Percentiles rank a stretch among this genome's conserved stretches.
These are phyloP conservation scores for Astragalus glycyphyllos DNA, from an alignment of 306 rosid genomes.

Conservation along the genomic window DNA sequence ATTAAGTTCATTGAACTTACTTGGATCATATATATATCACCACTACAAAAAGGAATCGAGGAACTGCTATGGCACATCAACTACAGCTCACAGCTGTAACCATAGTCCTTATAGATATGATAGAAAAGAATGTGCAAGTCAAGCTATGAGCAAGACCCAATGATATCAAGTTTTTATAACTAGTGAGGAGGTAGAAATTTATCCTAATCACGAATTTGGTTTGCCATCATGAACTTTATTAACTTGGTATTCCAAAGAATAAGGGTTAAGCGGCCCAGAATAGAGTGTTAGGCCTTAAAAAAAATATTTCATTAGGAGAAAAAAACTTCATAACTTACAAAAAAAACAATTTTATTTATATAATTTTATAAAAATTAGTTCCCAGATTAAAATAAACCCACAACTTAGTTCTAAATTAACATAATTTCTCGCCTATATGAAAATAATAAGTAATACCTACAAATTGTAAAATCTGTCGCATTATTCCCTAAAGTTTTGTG, in stretches of 20 bases:
- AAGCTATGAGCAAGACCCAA: neutral
- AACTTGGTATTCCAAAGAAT: neutral
- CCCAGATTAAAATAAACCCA: no score
- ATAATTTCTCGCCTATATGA: no score
- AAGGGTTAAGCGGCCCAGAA: no score
- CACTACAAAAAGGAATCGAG: neutral
- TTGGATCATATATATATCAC: neutral
- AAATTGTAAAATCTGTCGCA: no score
- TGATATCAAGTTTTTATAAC: neutral
- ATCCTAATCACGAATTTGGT: neutral
- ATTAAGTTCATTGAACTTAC: constrained; percentile 7
- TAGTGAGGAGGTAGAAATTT: neutral
- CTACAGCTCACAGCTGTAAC: neutral
- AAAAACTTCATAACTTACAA: no score
- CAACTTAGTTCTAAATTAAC: no score
- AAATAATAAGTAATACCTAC: no score
- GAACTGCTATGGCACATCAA: neutral
- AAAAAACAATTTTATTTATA: no score
- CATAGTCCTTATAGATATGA: neutral
- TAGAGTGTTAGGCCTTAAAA: no score
- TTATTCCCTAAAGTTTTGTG: no score
- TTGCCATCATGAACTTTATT: constrained; percentile 1
- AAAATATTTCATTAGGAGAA: no score
- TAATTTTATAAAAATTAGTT: no score
- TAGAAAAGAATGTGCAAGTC: neutral